Evolutionary conservation across 2,329 filamentous ascomycete species (phyloP).

Genomic region (Dactylellina parvicollis): DNA sequence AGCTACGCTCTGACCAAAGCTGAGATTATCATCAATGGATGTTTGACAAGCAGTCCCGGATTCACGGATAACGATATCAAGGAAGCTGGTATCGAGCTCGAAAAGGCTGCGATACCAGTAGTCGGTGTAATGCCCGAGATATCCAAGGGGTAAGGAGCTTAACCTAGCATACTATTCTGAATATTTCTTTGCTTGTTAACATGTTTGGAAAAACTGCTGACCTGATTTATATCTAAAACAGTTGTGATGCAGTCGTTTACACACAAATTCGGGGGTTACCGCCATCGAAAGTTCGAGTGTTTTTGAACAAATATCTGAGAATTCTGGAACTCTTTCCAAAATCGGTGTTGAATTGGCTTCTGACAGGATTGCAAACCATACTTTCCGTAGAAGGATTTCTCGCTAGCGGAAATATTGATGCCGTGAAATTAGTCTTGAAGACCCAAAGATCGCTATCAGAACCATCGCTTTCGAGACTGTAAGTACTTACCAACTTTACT

Average conservation of each 20-base stretch:
- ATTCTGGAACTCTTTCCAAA: background rate
- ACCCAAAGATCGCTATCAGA: background rate
- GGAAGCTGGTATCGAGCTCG: conserved; percentile 4
- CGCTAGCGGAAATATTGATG: background rate
- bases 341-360: background rate
- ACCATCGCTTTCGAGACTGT: background rate
- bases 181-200: too few species aligned
- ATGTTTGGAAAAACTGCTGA: too few species aligned
- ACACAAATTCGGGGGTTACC: too few species aligned
- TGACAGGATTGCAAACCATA: background rate
- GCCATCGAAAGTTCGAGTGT: background rate
- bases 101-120: background rate
- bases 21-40: background rate
- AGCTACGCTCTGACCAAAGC: background rate
- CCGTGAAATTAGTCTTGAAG: background rate
- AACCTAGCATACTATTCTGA: too few species aligned
- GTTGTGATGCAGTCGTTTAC: too few species aligned
- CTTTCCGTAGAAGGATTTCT: background rate
- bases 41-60: background rate
- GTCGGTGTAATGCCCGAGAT: background rate
- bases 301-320: background rate
- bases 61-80: conserved; percentile 6
- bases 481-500: background rate
- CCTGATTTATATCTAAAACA: too few species aligned
- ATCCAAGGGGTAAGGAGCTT: background rate